phyloP scores from a whole-genome alignment of 129 eudicot genomes.

The Calendula officinalis region DNA sequence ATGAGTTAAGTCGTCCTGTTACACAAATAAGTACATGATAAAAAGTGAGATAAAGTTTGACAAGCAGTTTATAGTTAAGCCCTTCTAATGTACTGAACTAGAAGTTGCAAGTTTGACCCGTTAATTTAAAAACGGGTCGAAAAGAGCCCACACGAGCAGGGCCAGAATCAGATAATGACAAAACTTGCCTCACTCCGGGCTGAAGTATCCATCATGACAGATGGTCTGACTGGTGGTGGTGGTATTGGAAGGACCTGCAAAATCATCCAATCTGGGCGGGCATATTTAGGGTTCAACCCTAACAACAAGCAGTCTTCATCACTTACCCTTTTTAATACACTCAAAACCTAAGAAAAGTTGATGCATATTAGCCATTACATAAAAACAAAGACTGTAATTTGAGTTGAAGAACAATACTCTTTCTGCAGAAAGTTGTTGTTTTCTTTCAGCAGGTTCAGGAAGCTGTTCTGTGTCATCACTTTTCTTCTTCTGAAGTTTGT shows the following conservation, averaged over 20 bases:
- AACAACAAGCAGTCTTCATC: slow-evolving; percentile 82
- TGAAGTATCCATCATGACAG: slow-evolving; percentile 98
- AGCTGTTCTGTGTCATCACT: slow-evolving; percentile 80
- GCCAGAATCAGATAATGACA: background rate
- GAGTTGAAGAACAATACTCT: slow-evolving; percentile 44
- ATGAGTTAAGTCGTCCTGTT: slow-evolving; percentile 96
- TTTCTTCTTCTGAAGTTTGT: slow-evolving; percentile 82
- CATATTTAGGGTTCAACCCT: slow-evolving; percentile 86
- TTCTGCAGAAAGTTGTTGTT: slow-evolving; percentile 86
- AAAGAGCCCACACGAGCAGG: background rate
- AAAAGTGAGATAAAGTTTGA: slow-evolving; percentile 11
- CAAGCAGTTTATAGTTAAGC: too few relatives aligned
- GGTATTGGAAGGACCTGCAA: slow-evolving; percentile 95
- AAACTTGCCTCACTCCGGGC: slow-evolving; percentile 85
- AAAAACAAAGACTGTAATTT: background rate
- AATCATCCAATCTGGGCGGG: slow-evolving; percentile 99
- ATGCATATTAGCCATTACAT: slow-evolving; percentile 1
- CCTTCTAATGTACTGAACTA: background rate
- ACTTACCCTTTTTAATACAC: slow-evolving; percentile 74
- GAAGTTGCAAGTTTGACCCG: background rate
- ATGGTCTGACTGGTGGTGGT: slow-evolving; percentile 98
- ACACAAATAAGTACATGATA: slow-evolving; percentile 7
- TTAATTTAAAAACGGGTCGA: background rate
- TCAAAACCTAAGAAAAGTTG: slow-evolving; percentile 53
- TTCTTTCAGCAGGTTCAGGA: slow-evolving; percentile 95